Evolutionary conservation across 164 flowering plant genomes (phyloP).

Genomic region (Sedum album): DNA sequence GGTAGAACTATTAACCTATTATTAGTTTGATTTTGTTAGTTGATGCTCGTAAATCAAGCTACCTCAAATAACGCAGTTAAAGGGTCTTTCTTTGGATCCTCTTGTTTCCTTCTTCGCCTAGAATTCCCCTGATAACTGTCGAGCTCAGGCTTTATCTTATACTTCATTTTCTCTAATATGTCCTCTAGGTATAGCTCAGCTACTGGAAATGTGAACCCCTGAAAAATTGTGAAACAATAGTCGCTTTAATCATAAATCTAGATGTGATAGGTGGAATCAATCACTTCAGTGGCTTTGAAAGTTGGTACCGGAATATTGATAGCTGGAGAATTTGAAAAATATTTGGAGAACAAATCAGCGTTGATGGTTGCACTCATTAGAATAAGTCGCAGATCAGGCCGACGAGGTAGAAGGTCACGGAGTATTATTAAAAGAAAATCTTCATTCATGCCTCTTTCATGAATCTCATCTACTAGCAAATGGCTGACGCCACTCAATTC

Average conservation of each 20-base stretch:
- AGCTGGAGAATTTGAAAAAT: slow-evolving; percentile 81
- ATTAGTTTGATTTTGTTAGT: neutral
- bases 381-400: slow-evolving; percentile 81
- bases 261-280: neutral
- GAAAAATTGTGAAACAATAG: slow-evolving; percentile 14
- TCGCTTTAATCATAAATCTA: neutral
- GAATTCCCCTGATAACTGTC: slow-evolving; percentile 54
- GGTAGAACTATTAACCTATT: neutral
- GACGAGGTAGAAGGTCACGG: slow-evolving; percentile 83
- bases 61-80: slow-evolving; percentile 75
- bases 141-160: slow-evolving; percentile 49
- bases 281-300: neutral
- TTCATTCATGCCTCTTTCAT: slow-evolving; percentile 98
- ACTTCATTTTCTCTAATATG: slow-evolving; percentile 66
- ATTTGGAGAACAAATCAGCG: slow-evolving; percentile 84
- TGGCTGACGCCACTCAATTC: slow-evolving; percentile 71
- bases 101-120: slow-evolving; percentile 49
- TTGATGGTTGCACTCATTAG: slow-evolving; percentile 97
- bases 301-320: slow-evolving; percentile 9
- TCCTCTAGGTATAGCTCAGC: slow-evolving; percentile 76
- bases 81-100: slow-evolving; percentile 64
- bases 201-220: slow-evolving; percentile 89
- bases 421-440: slow-evolving; percentile 83
- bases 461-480: slow-evolving; percentile 94
- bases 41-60: slow-evolving; percentile 13